phyloP scores from a whole-genome alignment of 176 grass and related monocot species.

The Triticum turgidum region DNA sequence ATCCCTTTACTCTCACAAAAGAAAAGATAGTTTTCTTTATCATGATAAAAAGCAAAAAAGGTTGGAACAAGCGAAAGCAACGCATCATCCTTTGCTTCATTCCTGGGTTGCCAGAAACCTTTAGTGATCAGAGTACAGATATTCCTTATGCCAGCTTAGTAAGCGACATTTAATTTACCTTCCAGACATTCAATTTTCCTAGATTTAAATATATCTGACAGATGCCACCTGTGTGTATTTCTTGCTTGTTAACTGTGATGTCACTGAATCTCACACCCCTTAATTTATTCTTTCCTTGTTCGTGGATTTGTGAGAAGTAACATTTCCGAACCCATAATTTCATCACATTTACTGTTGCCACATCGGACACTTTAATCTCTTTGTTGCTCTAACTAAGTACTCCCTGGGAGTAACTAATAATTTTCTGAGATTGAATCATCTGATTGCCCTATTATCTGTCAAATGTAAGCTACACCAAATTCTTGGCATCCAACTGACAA shows the following conservation, averaged over 20 bases:
- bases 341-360: not conserved
- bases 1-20: conserved; percentile 17
- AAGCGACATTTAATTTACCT: not conserved
- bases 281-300: not conserved
- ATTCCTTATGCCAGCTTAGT: not conserved
- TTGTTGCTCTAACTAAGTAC: not conserved
- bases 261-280: not conserved
- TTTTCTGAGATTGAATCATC: not conserved
- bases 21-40: not conserved
- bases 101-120: conserved; percentile 5
- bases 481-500: conserved; percentile 14
- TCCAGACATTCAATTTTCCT: not conserved
- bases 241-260: not conserved
- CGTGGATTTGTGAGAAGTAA: not conserved
- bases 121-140: conserved; percentile 5
- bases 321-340: not conserved
- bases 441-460: not conserved
- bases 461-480: conserved; percentile 1
- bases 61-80: conserved; percentile 4
- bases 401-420: not conserved
- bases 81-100: conserved; percentile 23
- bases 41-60: conserved; percentile 17
- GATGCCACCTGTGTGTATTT: not conserved
- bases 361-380: not conserved
- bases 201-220: not conserved